A percentile compares a stretch with the other conserved stretches of the same genome.
Evolutionary conservation across 768 basidiomycete species (phyloP).

Genomic region (Podaxis carcinomalis): DNA sequence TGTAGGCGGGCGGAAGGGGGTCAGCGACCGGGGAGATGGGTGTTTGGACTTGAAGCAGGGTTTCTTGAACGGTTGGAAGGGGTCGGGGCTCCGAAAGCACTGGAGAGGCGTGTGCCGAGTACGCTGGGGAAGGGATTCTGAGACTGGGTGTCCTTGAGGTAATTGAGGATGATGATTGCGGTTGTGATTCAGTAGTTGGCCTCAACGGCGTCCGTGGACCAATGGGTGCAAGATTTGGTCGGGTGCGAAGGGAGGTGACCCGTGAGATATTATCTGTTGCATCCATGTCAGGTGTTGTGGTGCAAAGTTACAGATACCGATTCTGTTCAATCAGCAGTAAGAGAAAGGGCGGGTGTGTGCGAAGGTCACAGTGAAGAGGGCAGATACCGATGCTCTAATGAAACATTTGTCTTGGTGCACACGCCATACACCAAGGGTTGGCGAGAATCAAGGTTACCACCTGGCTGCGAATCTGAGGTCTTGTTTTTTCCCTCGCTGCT

Average conservation of each 20-base stretch:
- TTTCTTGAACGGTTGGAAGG: slow-evolving; percentile 7
- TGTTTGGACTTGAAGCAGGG: background rate
- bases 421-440: background rate
- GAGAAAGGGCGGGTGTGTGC: background rate
- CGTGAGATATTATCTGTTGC: slow-evolving; percentile 23
- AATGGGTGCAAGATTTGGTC: slow-evolving; percentile 22
- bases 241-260: slow-evolving; percentile 22
- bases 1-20: slow-evolving; percentile 9
- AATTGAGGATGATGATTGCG: background rate
- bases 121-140: background rate
- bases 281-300: slow-evolving; percentile 3
- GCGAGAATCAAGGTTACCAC: background rate
- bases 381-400: background rate
- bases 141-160: background rate
- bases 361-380: background rate
- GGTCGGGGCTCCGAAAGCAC: background rate
- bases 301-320: background rate
- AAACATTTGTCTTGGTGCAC: background rate
- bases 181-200: slow-evolving; percentile 4
- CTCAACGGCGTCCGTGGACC: slow-evolving; percentile 21
- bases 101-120: background rate
- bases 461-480: background rate
- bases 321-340: background rate
- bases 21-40: slow-evolving; percentile 4
- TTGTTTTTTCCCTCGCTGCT: no score